These are phyloP conservation scores for Euptelea pleiosperma DNA, from an alignment of 164 flowering plant genomes.

Conservation along the genomic window DNA sequence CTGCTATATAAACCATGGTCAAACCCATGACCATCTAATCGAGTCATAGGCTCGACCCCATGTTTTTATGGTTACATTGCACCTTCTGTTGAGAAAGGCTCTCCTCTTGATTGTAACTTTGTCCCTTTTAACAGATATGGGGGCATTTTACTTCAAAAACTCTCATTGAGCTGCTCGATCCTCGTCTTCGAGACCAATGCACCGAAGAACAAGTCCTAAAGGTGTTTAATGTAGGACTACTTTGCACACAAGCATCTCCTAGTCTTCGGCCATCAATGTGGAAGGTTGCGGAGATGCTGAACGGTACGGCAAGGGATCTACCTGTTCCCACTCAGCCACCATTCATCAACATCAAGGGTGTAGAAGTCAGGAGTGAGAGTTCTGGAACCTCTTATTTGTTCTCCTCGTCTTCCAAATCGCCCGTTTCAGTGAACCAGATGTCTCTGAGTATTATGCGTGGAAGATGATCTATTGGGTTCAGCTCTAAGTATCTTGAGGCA, in stretches of 20 bases:
- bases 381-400: not conserved
- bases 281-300: slow-evolving; percentile 19
- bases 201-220: slow-evolving; percentile 11
- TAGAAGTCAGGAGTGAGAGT: not conserved
- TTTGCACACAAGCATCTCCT: slow-evolving; percentile 13
- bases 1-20: too few species aligned
- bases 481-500: too few species aligned
- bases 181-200: slow-evolving; percentile 13
- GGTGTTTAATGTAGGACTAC: slow-evolving; percentile 14
- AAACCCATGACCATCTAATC: too few species aligned
- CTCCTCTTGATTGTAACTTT: not conserved
- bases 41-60: too few species aligned
- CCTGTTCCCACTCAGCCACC: slow-evolving; percentile 18
- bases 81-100: too few species aligned
- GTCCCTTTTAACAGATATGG: slow-evolving; percentile 11
- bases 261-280: slow-evolving; percentile 16
- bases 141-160: slow-evolving; percentile 8
- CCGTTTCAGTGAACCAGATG: slow-evolving; percentile 15
- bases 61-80: too few species aligned
- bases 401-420: slow-evolving; percentile 8
- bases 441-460: slow-evolving; percentile 14
- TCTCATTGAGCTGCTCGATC: slow-evolving; percentile 11
- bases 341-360: slow-evolving; percentile 8
- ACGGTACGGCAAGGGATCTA: slow-evolving; percentile 3
- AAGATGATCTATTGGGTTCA: too few species aligned